phyloP scores from a whole-genome alignment of 768 basidiomycete genomes.

The Trametopsis cervina region DNA sequence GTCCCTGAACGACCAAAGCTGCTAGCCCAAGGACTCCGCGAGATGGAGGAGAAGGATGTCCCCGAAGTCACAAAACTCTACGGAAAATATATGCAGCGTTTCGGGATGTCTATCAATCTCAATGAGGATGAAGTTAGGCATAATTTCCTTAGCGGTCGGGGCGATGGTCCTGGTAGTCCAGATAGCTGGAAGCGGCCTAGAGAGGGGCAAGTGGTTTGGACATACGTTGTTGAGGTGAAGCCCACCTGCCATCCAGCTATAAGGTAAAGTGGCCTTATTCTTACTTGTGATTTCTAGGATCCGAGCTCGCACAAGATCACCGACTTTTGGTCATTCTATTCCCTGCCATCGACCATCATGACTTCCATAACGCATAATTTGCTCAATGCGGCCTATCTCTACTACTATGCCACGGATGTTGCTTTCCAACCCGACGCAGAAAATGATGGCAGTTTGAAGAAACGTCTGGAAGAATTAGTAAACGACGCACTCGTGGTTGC shows the following conservation, averaged over 20 bases:
- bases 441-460: constrained; percentile 55
- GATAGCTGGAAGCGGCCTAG: constrained; percentile 40
- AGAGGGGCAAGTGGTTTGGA: constrained; percentile 86
- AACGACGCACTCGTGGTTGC: constrained; percentile 80
- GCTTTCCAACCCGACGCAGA: constrained; percentile 60
- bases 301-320: constrained; percentile 78
- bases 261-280: neutral
- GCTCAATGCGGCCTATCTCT: constrained; percentile 92
- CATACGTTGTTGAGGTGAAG: constrained; percentile 89
- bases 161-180: constrained; percentile 41
- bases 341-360: constrained; percentile 91
- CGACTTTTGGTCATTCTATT: constrained; percentile 96
- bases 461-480: constrained; percentile 64
- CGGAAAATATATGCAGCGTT: constrained; percentile 74
- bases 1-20: constrained; percentile 45
- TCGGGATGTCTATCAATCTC: constrained; percentile 75
- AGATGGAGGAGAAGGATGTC: constrained; percentile 82
- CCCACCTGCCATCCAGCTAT: neutral
- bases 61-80: constrained; percentile 64
- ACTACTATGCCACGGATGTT: constrained; percentile 85
- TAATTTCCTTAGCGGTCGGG: constrained; percentile 82
- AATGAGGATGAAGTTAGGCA: constrained; percentile 75
- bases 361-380: constrained; percentile 59
- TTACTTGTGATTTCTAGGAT: constrained; percentile 42
- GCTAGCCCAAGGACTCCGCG: constrained; percentile 57